Percentiles rank a stretch among this genome's conserved stretches.
Evolutionary conservation across 192 early-diverging fungal species (phyloP).

Genomic region (Backusella macrospora): DNA sequence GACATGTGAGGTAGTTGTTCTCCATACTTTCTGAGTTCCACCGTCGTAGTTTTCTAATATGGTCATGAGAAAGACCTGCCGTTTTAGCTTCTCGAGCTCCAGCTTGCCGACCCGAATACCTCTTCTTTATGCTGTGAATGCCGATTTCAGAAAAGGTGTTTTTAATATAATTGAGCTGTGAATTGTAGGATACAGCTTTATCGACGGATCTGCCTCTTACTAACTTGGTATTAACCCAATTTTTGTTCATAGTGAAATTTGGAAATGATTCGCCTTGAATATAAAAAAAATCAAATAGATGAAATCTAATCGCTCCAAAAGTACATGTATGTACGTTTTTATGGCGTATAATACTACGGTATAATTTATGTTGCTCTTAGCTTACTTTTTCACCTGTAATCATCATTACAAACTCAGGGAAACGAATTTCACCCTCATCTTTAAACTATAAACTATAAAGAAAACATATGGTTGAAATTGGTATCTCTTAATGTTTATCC

Average conservation of each 20-base stretch:
- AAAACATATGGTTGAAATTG: background rate
- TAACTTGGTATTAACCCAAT: background rate
- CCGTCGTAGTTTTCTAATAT: background rate
- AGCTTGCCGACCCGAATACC: background rate
- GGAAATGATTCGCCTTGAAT: background rate
- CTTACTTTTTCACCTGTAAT: background rate
- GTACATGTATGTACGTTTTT: background rate
- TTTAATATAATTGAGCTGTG: background rate
- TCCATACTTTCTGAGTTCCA: constrained; percentile 4
- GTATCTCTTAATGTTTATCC: background rate
- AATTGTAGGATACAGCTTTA: background rate
- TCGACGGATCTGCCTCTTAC: background rate
- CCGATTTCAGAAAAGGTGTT: background rate
- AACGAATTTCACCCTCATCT: background rate
- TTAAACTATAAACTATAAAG: constrained; percentile 5
- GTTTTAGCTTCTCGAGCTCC: background rate
- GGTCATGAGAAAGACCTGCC: background rate
- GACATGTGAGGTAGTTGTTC: background rate
- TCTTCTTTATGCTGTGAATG: background rate
- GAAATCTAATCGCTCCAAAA: background rate
- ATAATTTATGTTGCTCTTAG: background rate
- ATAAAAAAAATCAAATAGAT: background rate
- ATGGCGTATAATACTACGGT: background rate
- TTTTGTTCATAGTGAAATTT: background rate
- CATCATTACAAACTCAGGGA: background rate